Evolutionary conservation across 2,329 filamentous ascomycete genomes (phyloP), one percentile per base, ranked within the genome.

Genomic region (Exophiala viscosa): DNA sequence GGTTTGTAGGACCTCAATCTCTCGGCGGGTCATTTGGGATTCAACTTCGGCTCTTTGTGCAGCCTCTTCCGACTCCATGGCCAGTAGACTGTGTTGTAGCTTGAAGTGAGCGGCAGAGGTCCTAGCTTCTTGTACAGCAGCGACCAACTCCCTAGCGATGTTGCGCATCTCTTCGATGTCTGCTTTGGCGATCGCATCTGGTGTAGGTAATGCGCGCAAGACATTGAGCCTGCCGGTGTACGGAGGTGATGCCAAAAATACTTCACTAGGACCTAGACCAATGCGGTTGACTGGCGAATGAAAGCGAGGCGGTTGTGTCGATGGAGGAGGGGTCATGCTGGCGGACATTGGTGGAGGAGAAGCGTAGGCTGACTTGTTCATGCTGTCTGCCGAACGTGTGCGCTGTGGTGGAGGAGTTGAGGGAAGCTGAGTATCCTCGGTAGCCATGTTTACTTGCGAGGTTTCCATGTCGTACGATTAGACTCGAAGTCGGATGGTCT

Each of bases 61-160:
- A 28, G 90, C 86, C 62, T 95, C 90, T 44, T 86, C 84, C 49
- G 88, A 90, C 65, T 95, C 89, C 60, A 96, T 84, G 46, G 82
- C 84, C 23, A 95, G 79, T 65, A 96, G 80, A 62, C 86, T 90
- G 66, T 91, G 87, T 68, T 96, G 92, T 49, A 97, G 76, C 71
- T 93, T 95, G 73, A 93, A 87, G 68, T 96, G 91, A 31, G 91
- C 88, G 13, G 87, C 85, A 54, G 91, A 87, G 75, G 90, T 91
- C 65, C 93, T 88, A 50, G 82, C 78, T 60, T 87, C 83, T 57
- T 79, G 76, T n/a, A 83, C 68, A 13, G 79, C 73, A 9, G 70
- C 68, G 20, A 80, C 73, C 10, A 85, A 71, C 17, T 75, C 74
- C 68, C 74, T 72, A 32, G 81, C 74, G 63, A 83, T 81, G 40